Percentiles rank a stretch among this genome's conserved stretches.
Conservation (phyloP, 2,329 filamentous ascomycete species). For the Rhexocercosporidium sp. region DNA sequence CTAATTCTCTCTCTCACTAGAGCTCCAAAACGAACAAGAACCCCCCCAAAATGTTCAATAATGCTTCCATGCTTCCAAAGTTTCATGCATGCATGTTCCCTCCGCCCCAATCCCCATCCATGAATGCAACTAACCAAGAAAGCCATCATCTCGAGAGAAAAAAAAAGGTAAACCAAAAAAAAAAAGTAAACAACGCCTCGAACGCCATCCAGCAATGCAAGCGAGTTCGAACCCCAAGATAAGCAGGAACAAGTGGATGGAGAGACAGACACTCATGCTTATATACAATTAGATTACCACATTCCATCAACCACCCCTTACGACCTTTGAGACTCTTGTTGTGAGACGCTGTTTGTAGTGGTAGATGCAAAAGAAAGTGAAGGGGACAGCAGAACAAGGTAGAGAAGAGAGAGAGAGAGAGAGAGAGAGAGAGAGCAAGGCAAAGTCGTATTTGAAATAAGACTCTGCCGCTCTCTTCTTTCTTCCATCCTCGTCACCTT, state of each 20-base stretch:
- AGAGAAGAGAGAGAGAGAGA: neutral
- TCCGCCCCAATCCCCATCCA: neutral
- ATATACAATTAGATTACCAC: constrained; percentile 8
- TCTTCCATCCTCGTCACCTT: neutral
- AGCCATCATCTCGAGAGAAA: neutral
- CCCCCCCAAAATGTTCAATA: too few relatives aligned
- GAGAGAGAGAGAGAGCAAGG: neutral
- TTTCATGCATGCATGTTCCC: neutral
- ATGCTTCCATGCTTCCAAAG: neutral
- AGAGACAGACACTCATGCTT: neutral
- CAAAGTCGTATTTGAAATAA: neutral
- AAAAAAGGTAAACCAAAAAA: neutral
- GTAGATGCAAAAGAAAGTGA: neutral
- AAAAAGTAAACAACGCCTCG: neutral
- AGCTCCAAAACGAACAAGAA: too few relatives aligned
- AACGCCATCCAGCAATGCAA: neutral
- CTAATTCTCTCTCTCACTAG: neutral
- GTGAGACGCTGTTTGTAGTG: neutral
- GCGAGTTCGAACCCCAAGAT: neutral
- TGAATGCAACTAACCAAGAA: too few relatives aligned
- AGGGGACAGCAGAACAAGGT: neutral
- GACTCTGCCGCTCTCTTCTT: neutral
- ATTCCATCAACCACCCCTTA: too few relatives aligned
- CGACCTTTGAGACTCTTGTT: neutral
- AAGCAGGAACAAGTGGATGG: neutral